Base-by-base conservation (phyloP, 1,284 basidiomycete genomes). In the Apiotrichum porosum region DNA sequence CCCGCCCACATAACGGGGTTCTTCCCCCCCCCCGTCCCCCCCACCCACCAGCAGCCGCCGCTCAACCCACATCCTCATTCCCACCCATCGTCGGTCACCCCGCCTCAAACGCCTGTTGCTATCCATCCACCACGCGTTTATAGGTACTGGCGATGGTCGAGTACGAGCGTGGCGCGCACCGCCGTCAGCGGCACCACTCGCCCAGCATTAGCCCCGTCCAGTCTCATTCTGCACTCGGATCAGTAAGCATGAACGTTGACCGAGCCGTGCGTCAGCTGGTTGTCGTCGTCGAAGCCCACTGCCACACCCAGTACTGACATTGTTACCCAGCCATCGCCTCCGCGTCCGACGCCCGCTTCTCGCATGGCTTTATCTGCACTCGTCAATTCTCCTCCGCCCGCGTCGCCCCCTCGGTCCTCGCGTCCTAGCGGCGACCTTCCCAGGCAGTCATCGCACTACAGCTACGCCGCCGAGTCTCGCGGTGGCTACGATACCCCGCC, bases 341-440 rank as follows among this genome's bases (percentile, higher is more conserved):
- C 56, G 14, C 52, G 58, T 2, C 57, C 58, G 4, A 51, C 56
- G 12, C 52, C 62, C 4, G 49, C 62, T 6, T 61, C 60, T n/a
- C 56, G 65, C 9, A 68, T 68, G 65, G 30, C 65, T 15, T 50
- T 68, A 14, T 68, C 65, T 3, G 61, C 64, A 3, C 54, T 68
- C 1, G 66, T 68, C 34, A 68, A 68, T 39, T 63, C 63, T 15
- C 61, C 63, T 19, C 61, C 63, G n/a, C 59, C 57, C 6, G 31
- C 42, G 4, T 43, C 50, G 4, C 54, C 58, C 6, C 49, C 58
- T 3, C 51, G 43, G 9, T 14, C 41, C 4, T 17, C 34, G 3
- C 6, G 26, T 36, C 22, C 31, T 37, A 10, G 26, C n/a, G 15
- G 33, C 44, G 26, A 41, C 36, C 45, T 35, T 13, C 31, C 31